These are phyloP conservation scores for Zygosaccharomyces siamensis DNA, from an alignment of 805 yeast species.

Conservation along the genomic window DNA sequence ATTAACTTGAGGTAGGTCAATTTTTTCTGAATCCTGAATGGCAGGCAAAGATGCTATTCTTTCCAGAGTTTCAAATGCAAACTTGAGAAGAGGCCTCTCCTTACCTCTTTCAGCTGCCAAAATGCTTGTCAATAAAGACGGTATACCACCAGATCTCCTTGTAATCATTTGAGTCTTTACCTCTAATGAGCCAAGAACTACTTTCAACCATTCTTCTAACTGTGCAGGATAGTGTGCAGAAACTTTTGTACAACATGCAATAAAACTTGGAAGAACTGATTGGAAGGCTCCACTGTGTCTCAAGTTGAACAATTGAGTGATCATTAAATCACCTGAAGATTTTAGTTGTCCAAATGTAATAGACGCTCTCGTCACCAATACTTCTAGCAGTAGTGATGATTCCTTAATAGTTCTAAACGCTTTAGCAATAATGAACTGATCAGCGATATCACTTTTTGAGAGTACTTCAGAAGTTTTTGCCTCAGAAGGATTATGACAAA, in stretches of 20 bases:
- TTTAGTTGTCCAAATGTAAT: constrained; percentile 23
- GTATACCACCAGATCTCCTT: constrained; percentile 90
- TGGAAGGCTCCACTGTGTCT: constrained; percentile 92
- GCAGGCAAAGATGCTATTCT: constrained; percentile 52
- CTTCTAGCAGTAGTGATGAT: constrained; percentile 51
- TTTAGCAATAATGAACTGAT: constrained; percentile 54
- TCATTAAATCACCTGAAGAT: constrained; percentile 48
- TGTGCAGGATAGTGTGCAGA: constrained; percentile 33
- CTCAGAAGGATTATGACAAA: constrained; percentile 69
- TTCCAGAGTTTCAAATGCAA: constrained; percentile 49
- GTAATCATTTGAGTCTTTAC: constrained; percentile 66
- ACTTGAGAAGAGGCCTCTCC: constrained; percentile 39
- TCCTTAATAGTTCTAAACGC: constrained; percentile 85
- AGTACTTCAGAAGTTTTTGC: constrained; percentile 51
- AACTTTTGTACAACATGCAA: constrained; percentile 60
- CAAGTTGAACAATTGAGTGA: constrained; percentile 64
- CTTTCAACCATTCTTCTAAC: constrained; percentile 55
- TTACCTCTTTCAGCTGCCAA: constrained; percentile 46
- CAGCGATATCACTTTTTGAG: constrained; percentile 36
- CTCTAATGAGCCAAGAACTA: constrained; percentile 49
- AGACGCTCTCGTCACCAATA: constrained; percentile 37
- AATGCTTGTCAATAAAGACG: constrained; percentile 70
- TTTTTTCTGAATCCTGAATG: constrained; percentile 44
- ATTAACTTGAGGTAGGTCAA: constrained; percentile 87
- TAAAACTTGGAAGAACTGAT: constrained; percentile 77